Conservation (phyloP, 2,329 filamentous ascomycete genomes). For the Trichoderma simmonsii region DNA sequence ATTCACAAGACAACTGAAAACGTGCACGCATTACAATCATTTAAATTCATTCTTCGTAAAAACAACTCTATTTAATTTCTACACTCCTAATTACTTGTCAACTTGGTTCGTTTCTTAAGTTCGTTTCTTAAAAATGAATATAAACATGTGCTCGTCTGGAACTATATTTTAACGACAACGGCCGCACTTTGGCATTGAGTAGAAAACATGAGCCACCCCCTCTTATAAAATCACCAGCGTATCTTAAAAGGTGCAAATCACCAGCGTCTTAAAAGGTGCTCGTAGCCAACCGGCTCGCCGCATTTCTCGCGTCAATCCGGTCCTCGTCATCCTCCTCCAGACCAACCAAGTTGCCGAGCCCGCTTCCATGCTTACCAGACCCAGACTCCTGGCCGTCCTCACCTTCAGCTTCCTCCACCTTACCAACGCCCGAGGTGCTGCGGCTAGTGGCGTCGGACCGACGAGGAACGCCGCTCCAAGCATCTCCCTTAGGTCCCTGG, state of each 20-base stretch:
- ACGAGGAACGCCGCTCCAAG: conserved; percentile 92
- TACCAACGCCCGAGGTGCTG: conserved; percentile 64
- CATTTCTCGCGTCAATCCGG: conserved; percentile 90
- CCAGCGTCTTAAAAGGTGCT: conserved; percentile 70
- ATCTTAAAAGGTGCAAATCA: conserved; percentile 66
- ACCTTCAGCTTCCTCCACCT: conserved; percentile 59
- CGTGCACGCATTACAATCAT: background rate
- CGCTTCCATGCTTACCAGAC: conserved; percentile 36
- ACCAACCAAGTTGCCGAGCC: conserved; percentile 46
- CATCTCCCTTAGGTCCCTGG: conserved; percentile 95
- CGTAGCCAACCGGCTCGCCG: conserved; percentile 86
- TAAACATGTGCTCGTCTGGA: conserved; percentile 3
- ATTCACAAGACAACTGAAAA: background rate
- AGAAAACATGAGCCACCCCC: background rate
- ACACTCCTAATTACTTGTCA: background rate
- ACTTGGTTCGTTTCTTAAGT: background rate
- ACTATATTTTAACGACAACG: background rate
- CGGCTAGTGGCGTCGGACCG: conserved; percentile 74
- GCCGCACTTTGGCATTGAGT: background rate
- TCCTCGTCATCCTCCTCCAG: conserved; percentile 86
- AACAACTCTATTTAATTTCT: background rate
- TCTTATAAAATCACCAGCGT: background rate
- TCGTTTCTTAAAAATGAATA: background rate
- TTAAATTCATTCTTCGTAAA: background rate
- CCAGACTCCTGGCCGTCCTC: conserved; percentile 42